Evolutionary conservation across 768 basidiomycete genomes (phyloP).

Genomic region (Porphyrellus cyaneotinctus): DNA sequence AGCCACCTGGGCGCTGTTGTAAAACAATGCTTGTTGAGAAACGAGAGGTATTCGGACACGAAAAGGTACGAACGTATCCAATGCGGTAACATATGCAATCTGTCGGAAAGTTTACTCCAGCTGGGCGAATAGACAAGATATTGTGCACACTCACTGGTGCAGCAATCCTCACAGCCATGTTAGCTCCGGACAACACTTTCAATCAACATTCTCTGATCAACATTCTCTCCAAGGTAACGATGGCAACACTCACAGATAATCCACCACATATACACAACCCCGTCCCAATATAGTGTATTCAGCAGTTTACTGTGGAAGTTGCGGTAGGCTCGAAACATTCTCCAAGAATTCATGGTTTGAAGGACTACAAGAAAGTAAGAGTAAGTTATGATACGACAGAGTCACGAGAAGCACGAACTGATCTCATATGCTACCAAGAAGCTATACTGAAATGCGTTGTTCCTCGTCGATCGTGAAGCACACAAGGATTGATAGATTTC

Average conservation of each 20-base stretch:
- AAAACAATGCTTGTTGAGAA: constrained; percentile 7
- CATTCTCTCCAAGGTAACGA: background rate
- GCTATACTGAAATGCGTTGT: constrained; percentile 4
- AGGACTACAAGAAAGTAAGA: constrained; percentile 15
- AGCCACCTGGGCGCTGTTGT: constrained; percentile 27
- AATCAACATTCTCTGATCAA: background rate
- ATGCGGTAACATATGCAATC: constrained; percentile 11
- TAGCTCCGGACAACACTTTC: constrained; percentile 15
- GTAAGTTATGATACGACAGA: background rate
- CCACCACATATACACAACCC: constrained; percentile 24
- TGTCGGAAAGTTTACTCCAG: background rate
- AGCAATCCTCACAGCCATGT: constrained; percentile 14
- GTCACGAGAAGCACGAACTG: constrained; percentile 5
- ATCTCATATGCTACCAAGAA: constrained; percentile 23
- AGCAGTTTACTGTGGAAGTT: constrained; percentile 9
- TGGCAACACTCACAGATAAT: constrained; percentile 12
- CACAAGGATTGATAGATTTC: too few species aligned
- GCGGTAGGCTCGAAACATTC: constrained; percentile 21
- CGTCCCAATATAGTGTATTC: constrained; percentile 25
- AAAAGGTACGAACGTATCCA: constrained; percentile 20
- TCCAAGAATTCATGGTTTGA: constrained; percentile 23
- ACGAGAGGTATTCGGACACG: background rate
- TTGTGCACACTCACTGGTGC: constrained; percentile 15
- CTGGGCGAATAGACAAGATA: background rate
- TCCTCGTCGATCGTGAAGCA: too few species aligned